Evolutionary conservation across 805 yeast species (phyloP).

Genomic region (Wickerhamomyces rabaulensis): DNA sequence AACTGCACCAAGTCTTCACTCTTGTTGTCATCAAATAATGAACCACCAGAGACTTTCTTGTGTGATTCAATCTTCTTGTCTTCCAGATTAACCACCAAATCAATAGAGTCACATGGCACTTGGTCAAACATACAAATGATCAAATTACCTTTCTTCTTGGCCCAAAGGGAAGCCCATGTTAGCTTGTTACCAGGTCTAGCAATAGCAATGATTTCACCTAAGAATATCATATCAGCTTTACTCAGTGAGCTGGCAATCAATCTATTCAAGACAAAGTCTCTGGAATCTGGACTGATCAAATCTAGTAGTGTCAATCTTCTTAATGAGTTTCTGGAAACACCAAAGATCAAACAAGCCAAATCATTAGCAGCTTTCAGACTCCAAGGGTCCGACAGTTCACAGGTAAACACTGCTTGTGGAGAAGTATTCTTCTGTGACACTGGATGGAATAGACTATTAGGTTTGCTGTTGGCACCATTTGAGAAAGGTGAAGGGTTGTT

Average conservation of each 20-base stretch:
- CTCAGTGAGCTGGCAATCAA: slow-evolving; percentile 32
- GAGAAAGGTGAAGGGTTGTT: not conserved
- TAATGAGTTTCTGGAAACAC: slow-evolving; percentile 62
- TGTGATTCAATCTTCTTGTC: slow-evolving; percentile 13
- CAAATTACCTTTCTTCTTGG: slow-evolving; percentile 64
- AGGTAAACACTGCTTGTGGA: slow-evolving; percentile 84
- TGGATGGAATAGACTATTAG: slow-evolving; percentile 50
- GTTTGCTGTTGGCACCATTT: slow-evolving; percentile 19
- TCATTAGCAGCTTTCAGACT: slow-evolving; percentile 80
- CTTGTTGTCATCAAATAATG: slow-evolving; percentile 13
- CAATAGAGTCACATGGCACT: slow-evolving; percentile 67
- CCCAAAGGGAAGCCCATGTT: slow-evolving; percentile 91
- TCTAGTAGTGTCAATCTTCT: slow-evolving; percentile 64
- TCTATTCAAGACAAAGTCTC: slow-evolving; percentile 61
- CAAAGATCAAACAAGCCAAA: slow-evolving; percentile 82
- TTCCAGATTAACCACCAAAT: slow-evolving; percentile 37
- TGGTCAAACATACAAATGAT: slow-evolving; percentile 85
- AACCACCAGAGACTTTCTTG: slow-evolving; percentile 21
- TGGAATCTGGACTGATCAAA: slow-evolving; percentile 70
- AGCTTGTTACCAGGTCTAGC: slow-evolving; percentile 56
- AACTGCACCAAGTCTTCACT: slow-evolving; percentile 18
- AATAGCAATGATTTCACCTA: slow-evolving; percentile 84
- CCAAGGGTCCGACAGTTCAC: slow-evolving; percentile 74
- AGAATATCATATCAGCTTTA: slow-evolving; percentile 48
- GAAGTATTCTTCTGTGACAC: slow-evolving; percentile 65